Conservation (phyloP, 2,329 filamentous ascomycete species). For the Alternaria gansuensis region DNA sequence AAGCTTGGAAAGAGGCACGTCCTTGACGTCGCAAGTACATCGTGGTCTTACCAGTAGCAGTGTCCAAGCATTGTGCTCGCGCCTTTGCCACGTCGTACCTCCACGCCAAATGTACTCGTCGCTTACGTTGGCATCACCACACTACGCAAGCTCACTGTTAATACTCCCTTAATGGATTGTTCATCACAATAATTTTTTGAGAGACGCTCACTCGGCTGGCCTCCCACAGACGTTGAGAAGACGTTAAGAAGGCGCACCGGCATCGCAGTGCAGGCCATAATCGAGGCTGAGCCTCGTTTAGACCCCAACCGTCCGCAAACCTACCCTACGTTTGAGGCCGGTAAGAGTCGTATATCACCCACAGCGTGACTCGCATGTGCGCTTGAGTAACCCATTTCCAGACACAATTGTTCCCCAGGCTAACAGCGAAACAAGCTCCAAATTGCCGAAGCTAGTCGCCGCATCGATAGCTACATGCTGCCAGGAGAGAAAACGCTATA, state of each 20-base stretch:
- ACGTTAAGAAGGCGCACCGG: background rate
- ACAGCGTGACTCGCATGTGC: slow-evolving; percentile 5
- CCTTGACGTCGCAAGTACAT: too few species aligned
- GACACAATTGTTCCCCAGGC: background rate
- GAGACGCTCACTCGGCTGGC: background rate
- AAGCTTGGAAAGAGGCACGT: too few species aligned
- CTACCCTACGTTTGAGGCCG: slow-evolving; percentile 2
- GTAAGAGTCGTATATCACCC: slow-evolving; percentile 3
- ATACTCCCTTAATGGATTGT: background rate
- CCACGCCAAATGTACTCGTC: background rate
- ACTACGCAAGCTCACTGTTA: background rate
- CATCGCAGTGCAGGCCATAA: background rate
- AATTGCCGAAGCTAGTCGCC: slow-evolving; percentile 1
- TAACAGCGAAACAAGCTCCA: background rate
- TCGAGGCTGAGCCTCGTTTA: background rate
- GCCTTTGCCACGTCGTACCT: background rate
- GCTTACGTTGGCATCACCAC: background rate
- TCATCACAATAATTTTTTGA: background rate
- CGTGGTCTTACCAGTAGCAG: too few species aligned
- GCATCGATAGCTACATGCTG: background rate
- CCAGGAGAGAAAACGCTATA: slow-evolving; percentile 13
- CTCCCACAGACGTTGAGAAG: background rate
- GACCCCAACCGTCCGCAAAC: background rate
- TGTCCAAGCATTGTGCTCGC: background rate
- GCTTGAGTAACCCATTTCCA: background rate